Evolutionary conservation across 108 stramenopile genomes (phyloP).

Genomic region (Fistulifera solaris): DNA sequence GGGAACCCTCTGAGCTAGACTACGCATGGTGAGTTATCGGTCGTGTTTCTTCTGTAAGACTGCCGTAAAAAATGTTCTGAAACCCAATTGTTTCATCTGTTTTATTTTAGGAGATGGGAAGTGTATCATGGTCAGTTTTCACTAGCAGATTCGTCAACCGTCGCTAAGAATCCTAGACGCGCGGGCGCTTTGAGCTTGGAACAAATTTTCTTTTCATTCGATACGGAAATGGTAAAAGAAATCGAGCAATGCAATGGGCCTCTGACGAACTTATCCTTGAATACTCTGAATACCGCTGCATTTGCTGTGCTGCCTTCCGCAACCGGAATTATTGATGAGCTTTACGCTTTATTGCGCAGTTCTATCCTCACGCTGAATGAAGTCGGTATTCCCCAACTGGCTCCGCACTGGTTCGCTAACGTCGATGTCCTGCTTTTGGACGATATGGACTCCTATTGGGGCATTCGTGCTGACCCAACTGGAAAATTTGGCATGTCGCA

Average conservation of each 20-base stretch:
- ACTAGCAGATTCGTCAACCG: no score
- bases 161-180: constrained; percentile 46
- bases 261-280: not conserved
- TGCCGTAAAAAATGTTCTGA: not conserved
- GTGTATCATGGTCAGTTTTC: constrained; percentile 35
- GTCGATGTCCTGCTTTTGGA: constrained; percentile 53
- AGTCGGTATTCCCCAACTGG: constrained; percentile 28
- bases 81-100: not conserved
- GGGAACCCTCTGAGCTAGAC: constrained; percentile 60
- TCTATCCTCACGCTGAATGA: constrained; percentile 37
- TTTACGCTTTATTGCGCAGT: constrained; percentile 35
- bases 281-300: constrained; percentile 9
- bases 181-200: constrained; percentile 53
- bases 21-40: constrained; percentile 49
- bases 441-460: constrained; percentile 55
- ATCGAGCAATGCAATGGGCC: not conserved
- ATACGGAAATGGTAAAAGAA: constrained; percentile 16
- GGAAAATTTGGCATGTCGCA: constrained; percentile 28
- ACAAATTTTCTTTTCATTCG: constrained; percentile 38
- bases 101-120: constrained; percentile 59
- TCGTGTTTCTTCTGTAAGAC: not conserved
- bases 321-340: constrained; percentile 62
- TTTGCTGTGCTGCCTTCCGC: constrained; percentile 35
- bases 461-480: constrained; percentile 32
- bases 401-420: constrained; percentile 44